These are phyloP conservation scores for Eimeria zaria DNA, from an alignment of 169 alveolate species.

Conservation along the genomic window DNA sequence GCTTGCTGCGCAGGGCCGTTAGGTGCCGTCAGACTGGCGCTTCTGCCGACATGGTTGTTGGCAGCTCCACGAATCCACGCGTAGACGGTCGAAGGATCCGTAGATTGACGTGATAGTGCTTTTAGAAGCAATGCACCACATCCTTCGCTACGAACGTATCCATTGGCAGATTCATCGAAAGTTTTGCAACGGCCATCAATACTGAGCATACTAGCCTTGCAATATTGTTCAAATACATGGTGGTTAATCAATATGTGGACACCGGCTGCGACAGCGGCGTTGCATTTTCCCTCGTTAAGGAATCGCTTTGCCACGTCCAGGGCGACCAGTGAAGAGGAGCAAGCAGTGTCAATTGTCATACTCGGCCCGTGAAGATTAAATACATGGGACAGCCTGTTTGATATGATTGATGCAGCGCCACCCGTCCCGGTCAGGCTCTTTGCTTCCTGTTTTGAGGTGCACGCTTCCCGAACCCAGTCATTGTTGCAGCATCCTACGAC, in stretches of 20 bases:
- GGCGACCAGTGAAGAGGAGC: slow-evolving; percentile 91
- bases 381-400: slow-evolving; percentile 87
- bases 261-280: slow-evolving; percentile 87
- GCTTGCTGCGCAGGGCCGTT: slow-evolving; percentile 89
- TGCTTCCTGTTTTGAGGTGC: slow-evolving; percentile 23
- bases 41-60: slow-evolving; percentile 88
- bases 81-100: slow-evolving; percentile 47
- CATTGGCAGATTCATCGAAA: slow-evolving; percentile 89
- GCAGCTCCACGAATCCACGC: slow-evolving; percentile 87
- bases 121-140: slow-evolving; percentile 87
- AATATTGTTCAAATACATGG: slow-evolving; percentile 84
- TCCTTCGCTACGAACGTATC: slow-evolving; percentile 89
- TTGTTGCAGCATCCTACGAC: slow-evolving; percentile 88
- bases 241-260: slow-evolving; percentile 85
- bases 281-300: slow-evolving; percentile 21
- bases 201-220: slow-evolving; percentile 88
- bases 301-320: slow-evolving; percentile 86
- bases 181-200: slow-evolving; percentile 87
- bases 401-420: slow-evolving; percentile 87
- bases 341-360: slow-evolving; percentile 90
- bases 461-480: slow-evolving; percentile 86
- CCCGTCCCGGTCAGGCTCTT: slow-evolving; percentile 86
- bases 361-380: slow-evolving; percentile 88
- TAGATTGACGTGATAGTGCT: slow-evolving; percentile 19
- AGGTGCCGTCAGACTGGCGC: slow-evolving; percentile 90